Conservation (phyloP, 75 land plant species). For the Chamaecyparis obtusa region DNA sequence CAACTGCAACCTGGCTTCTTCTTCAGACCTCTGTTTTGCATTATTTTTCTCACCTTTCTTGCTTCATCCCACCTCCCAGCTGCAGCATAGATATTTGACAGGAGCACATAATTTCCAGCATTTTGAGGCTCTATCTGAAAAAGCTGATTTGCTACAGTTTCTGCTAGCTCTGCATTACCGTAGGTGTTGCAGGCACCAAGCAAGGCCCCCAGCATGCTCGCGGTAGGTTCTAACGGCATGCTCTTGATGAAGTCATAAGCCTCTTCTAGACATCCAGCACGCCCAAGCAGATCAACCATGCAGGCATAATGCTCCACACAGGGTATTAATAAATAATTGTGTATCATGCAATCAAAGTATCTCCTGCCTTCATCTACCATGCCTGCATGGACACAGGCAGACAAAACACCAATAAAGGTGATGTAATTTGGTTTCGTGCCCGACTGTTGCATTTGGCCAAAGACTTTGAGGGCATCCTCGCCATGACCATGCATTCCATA, state of each 20-base stretch:
- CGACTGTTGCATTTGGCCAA: constrained; percentile 15
- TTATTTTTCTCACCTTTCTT: constrained; percentile 5
- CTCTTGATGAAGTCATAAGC: constrained; percentile 2
- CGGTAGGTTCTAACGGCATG: background rate
- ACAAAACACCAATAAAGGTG: constrained; percentile 19
- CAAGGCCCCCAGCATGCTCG: constrained; percentile 2
- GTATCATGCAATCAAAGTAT: constrained; percentile 7
- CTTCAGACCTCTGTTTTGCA: constrained; percentile 9
- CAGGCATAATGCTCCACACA: constrained; percentile 14
- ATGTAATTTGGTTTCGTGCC: constrained; percentile 14
- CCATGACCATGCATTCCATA: constrained; percentile 11
- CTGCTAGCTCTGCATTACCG: constrained; percentile 8
- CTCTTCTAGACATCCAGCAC: constrained; percentile 18
- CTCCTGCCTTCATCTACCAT: constrained; percentile 9
- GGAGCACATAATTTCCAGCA: constrained; percentile 16
- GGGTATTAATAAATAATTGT: background rate
- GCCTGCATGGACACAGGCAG: constrained; percentile 15
- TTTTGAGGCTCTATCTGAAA: constrained; percentile 16
- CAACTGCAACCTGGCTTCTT: constrained; percentile 15
- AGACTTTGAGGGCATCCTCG: constrained; percentile 8
- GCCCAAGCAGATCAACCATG: constrained; percentile 13
- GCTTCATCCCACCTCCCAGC: constrained; percentile 16
- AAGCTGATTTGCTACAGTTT: constrained; percentile 5
- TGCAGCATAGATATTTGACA: constrained; percentile 19
- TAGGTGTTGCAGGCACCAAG: constrained; percentile 20